Conservation (phyloP, 768 basidiomycete species). For the Boletus rex-veris region DNA sequence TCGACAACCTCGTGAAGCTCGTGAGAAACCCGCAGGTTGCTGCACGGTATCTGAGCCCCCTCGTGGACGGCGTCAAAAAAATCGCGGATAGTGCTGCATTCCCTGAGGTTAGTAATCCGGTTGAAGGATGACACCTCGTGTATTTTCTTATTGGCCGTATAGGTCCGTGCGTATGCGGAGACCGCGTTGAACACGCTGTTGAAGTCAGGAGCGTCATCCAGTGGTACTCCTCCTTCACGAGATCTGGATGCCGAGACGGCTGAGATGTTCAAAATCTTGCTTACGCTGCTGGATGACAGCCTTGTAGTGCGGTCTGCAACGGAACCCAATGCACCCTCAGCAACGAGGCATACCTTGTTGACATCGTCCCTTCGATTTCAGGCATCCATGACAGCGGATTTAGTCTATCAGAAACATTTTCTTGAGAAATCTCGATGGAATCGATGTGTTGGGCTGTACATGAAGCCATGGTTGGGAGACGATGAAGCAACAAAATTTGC, state of each 20-base stretch:
- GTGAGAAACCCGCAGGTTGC: conserved; percentile 90
- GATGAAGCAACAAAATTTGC: conserved; percentile 49
- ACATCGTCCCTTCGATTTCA: conserved; percentile 64
- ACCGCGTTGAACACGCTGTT: conserved; percentile 75
- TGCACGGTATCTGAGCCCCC: conserved; percentile 79
- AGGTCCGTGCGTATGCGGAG: conserved; percentile 91
- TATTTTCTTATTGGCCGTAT: conserved; percentile 10
- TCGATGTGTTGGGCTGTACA: conserved; percentile 68
- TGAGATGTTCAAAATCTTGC: conserved; percentile 52
- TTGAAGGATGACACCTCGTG: conserved; percentile 4
- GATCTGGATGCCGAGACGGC: conserved; percentile 64
- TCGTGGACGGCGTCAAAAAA: conserved; percentile 88
- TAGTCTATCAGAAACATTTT: conserved; percentile 60
- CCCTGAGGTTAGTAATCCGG: conserved; percentile 65
- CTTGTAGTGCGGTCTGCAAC: conserved; percentile 39
- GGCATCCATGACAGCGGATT: conserved; percentile 72
- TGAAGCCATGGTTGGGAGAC: conserved; percentile 67
- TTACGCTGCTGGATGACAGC: conserved; percentile 55
- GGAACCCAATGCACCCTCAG: conserved; percentile 49
- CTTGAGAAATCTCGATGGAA: conserved; percentile 56
- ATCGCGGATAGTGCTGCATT: conserved; percentile 91
- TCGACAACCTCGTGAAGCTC: conserved; percentile 96
- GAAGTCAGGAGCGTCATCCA: conserved; percentile 79
- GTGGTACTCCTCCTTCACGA: conserved; percentile 66
- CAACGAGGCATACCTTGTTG: conserved; percentile 55